phyloP scores from a whole-genome alignment of 495 filamentous ascomycete species.

The Xylaria acuta region DNA sequence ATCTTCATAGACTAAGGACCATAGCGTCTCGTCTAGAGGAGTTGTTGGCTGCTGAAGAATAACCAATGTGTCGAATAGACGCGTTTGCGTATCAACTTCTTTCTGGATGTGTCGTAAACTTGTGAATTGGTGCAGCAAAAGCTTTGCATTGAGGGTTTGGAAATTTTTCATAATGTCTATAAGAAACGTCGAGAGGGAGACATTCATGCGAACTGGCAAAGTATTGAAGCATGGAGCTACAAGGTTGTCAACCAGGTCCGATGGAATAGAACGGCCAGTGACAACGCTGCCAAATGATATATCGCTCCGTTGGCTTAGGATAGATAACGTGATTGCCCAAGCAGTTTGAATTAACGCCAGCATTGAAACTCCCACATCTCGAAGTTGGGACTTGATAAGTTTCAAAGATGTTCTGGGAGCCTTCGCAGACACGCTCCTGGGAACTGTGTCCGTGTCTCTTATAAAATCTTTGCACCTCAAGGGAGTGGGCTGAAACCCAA shows the following conservation, averaged over 20 bases:
- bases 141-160: slow-evolving; percentile 62
- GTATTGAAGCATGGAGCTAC: slow-evolving; percentile 91
- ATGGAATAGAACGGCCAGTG: slow-evolving; percentile 69
- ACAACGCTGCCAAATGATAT: slow-evolving; percentile 86
- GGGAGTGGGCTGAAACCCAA: slow-evolving; percentile 53
- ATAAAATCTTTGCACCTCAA: slow-evolving; percentile 36
- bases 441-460: slow-evolving; percentile 12
- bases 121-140: slow-evolving; percentile 70
- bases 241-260: slow-evolving; percentile 71
- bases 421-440: slow-evolving; percentile 12
- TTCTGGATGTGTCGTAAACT: slow-evolving; percentile 69
- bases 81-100: slow-evolving; percentile 38
- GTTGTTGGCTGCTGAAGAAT: slow-evolving; percentile 67
- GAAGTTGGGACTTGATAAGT: slow-evolving; percentile 54
- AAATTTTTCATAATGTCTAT: slow-evolving; percentile 60
- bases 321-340: slow-evolving; percentile 67
- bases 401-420: slow-evolving; percentile 42
- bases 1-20: slow-evolving; percentile 69
- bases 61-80: slow-evolving; percentile 78
- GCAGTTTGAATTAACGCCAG: slow-evolving; percentile 70
- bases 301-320: slow-evolving; percentile 60
- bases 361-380: slow-evolving; percentile 62
- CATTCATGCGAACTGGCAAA: slow-evolving; percentile 70
- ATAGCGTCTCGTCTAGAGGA: slow-evolving; percentile 62
- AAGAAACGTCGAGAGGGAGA: slow-evolving; percentile 52